Evolutionary conservation across 768 basidiomycete species (phyloP).

Genomic region (Roridomyces roridus): DNA sequence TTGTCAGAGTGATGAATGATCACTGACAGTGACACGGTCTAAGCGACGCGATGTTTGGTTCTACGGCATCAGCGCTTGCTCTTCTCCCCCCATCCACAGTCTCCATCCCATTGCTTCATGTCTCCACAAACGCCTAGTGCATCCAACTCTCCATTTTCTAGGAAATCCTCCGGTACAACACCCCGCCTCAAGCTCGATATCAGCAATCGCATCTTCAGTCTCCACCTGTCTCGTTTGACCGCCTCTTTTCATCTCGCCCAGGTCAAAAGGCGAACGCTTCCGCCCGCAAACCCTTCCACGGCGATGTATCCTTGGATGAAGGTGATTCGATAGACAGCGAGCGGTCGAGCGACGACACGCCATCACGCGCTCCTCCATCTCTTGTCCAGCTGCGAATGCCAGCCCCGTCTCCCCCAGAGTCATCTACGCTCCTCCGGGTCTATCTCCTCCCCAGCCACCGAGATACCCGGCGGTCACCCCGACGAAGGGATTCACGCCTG

Average conservation of each 20-base stretch:
- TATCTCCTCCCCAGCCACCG: neutral
- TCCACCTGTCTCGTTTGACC: neutral
- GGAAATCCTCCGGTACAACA: slow-evolving; percentile 9
- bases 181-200: neutral
- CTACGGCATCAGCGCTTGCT: neutral
- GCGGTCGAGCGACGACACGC: neutral
- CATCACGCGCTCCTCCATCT: neutral
- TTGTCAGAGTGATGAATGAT: too few species aligned
- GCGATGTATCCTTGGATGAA: slow-evolving; percentile 12
- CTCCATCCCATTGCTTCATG: slow-evolving; percentile 20
- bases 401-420: too few species aligned
- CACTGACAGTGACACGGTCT: too few species aligned
- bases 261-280: neutral
- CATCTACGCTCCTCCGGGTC: slow-evolving; percentile 3
- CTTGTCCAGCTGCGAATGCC: neutral
- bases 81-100: neutral
- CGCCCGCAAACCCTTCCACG: neutral
- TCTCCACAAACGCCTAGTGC: slow-evolving; percentile 6
- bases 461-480: slow-evolving; percentile 13
- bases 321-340: slow-evolving; percentile 13
- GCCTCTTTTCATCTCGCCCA: slow-evolving; percentile 8
- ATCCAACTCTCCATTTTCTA: neutral
- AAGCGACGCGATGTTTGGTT: too few species aligned
- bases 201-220: slow-evolving; percentile 9
- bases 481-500: slow-evolving; percentile 7